Evolutionary conservation across 2,329 filamentous ascomycete genomes (phyloP).

Genomic region (Pyrenophora tritici-repentis): DNA sequence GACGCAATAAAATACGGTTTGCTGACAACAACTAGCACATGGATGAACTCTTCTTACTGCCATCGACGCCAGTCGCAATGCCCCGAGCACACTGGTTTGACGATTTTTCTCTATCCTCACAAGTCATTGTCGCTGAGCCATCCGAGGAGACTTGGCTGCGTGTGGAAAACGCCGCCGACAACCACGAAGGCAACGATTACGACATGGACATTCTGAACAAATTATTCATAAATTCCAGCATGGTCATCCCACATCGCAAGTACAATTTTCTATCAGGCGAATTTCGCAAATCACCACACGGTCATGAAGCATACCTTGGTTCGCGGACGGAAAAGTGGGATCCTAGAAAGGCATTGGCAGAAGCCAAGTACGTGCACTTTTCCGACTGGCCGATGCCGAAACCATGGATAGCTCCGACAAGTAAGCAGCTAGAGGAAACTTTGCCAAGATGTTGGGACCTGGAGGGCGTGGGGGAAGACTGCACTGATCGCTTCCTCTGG

Average conservation of each 20-base stretch:
- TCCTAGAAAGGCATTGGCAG: conserved; percentile 56
- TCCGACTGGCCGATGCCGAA: conserved; percentile 40
- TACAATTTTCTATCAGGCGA: too few relatives aligned
- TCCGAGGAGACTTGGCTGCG: conserved; percentile 55
- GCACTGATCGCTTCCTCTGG: background rate
- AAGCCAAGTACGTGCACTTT: conserved; percentile 68
- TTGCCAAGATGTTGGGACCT: too few relatives aligned
- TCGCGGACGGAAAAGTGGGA: conserved; percentile 57
- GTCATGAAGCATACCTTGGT: conserved; percentile 57
- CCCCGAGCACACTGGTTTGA: conserved; percentile 43
- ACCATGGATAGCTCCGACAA: background rate
- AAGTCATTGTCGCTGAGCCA: conserved; percentile 64
- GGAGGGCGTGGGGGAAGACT: background rate
- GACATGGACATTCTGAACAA: too few relatives aligned
- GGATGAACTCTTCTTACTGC: too few relatives aligned
- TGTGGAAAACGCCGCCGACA: conserved; percentile 23
- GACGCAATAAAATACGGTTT: too few relatives aligned
- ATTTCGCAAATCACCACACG: conserved; percentile 17
- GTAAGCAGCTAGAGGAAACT: background rate
- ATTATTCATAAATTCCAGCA: too few relatives aligned
- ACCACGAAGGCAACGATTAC: conserved; percentile 13
- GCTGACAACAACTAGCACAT: too few relatives aligned
- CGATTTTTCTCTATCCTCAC: conserved; percentile 54
- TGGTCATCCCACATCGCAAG: too few relatives aligned
- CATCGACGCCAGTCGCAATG: too few relatives aligned